These are phyloP conservation scores for Fusarium illudens DNA, from an alignment of 2,329 filamentous ascomycete genomes.

Conservation along the genomic window DNA sequence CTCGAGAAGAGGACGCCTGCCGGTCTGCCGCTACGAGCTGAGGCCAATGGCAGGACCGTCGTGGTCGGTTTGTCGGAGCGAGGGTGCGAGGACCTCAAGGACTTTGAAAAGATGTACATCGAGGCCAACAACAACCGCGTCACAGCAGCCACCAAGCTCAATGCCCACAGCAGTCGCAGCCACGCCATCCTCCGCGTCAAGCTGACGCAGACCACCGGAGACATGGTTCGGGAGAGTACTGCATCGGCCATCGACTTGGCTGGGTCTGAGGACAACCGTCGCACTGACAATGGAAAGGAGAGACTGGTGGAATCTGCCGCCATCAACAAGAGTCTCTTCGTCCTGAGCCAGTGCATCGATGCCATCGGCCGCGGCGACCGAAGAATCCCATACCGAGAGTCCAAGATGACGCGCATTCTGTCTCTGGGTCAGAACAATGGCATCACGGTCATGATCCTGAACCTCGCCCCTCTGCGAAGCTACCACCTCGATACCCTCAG, in stretches of 20 bases:
- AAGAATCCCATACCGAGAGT: constrained; percentile 91
- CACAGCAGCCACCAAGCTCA: constrained; percentile 90
- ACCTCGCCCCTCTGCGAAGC: constrained; percentile 87
- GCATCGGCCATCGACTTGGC: constrained; percentile 95
- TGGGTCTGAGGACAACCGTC: constrained; percentile 92
- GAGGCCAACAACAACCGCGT: constrained; percentile 91
- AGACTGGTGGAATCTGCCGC: constrained; percentile 92
- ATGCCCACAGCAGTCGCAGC: constrained; percentile 87
- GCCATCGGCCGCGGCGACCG: constrained; percentile 80
- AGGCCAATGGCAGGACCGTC: constrained; percentile 86
- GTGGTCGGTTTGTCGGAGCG: constrained; percentile 88
- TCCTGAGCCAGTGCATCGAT: constrained; percentile 93
- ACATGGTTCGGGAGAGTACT: constrained; percentile 77
- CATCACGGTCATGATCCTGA: constrained; percentile 95
- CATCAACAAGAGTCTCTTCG: constrained; percentile 97
- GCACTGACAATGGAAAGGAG: constrained; percentile 93
- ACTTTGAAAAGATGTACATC: constrained; percentile 90
- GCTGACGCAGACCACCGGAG: constrained; percentile 76
- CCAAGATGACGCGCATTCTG: constrained; percentile 96
- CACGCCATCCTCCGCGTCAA: constrained; percentile 94
- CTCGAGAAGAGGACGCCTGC: constrained; percentile 85
- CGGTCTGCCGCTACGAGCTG: constrained; percentile 82
- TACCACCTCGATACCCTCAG: constrained; percentile 95
- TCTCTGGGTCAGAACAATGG: constrained; percentile 94
- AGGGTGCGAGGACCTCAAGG: constrained; percentile 82